Base-by-base conservation (phyloP, 2,329 filamentous ascomycete species). In the Sphaerostilbella broomeana region DNA sequence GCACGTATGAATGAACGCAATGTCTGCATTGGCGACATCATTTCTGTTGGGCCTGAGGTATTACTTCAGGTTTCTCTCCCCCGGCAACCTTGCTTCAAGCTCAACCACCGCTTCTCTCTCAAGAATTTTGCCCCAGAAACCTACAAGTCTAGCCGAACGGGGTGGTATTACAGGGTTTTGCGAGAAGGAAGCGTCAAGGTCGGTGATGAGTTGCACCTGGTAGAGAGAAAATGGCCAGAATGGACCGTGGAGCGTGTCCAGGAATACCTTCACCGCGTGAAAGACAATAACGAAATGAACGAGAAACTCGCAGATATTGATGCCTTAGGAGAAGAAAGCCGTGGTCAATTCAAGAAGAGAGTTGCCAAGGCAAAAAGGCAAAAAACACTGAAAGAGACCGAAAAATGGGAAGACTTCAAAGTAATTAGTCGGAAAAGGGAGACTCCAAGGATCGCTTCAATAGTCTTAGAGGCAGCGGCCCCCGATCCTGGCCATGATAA, bases 131-230 rank as follows among this genome's bases (percentile, higher is more conserved):
- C 78, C 4, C 71, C 71, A 1, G 62, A 67, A 15, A 73, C 75
- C 0, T 79, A 74, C 58, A 65, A 69, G 45, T 63, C 62, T 2
- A 73, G 73, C 42, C 69, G 78, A 1, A 81, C 77, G 0, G 79
- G 79, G 0, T 84, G 78, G 79, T 75, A 81, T 52, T 82, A 81
- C 47, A 70, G 78, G 3, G 72, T 84, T 1, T 52, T 82, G 12
- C 60, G 62, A 3, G 67, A 72, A 21, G 79, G 80, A 0, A 60
- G 52, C 1, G 68, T 84, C 28, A 56, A 63, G 13, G 66, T 67
- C 0, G 79, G 79, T 6, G 77, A 82, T 49, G 61, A 67, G 49
- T 72, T 83, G 45, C 58, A 56, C 4, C 60, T 84, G 1, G 59
- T 79, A 0, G 69, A 75, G 54, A 64, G 79, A 10, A 64, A 56